A percentile compares a stretch with the other conserved stretches of the same genome.
These are phyloP conservation scores for Ganoderma resinaceum DNA, from an alignment of 1,284 basidiomycete genomes.

Conservation along the genomic window DNA sequence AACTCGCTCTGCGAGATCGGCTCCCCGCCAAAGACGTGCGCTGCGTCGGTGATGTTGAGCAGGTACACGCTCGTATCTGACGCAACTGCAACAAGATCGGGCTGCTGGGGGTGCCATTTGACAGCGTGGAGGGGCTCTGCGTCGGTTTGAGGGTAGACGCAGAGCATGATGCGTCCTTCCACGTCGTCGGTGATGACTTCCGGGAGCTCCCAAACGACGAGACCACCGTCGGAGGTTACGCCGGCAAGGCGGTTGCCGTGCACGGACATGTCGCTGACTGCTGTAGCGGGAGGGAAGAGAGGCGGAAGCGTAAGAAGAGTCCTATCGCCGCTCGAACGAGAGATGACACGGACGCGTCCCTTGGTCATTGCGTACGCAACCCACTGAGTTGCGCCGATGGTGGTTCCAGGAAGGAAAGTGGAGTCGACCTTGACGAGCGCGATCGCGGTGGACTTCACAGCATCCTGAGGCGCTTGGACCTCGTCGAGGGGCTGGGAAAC, in stretches of 20 bases:
- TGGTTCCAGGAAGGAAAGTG: slow-evolving; percentile 80
- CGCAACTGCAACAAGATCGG: slow-evolving; percentile 78
- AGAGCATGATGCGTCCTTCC: slow-evolving; percentile 76
- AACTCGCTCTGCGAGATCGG: slow-evolving; percentile 71
- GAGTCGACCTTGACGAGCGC: slow-evolving; percentile 84
- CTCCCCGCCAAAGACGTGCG: slow-evolving; percentile 62
- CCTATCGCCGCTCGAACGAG: slow-evolving; percentile 83
- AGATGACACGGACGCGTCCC: slow-evolving; percentile 85
- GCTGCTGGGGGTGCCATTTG: slow-evolving; percentile 83
- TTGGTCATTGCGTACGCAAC: slow-evolving; percentile 91
- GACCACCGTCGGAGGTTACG: slow-evolving; percentile 84
- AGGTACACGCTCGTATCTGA: slow-evolving; percentile 76
- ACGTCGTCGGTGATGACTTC: slow-evolving; percentile 83
- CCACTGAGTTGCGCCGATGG: slow-evolving; percentile 87
- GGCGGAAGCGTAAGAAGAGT: slow-evolving; percentile 78
- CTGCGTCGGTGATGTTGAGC: slow-evolving; percentile 70
- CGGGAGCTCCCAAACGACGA: slow-evolving; percentile 86
- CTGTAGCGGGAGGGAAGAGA: slow-evolving; percentile 64
- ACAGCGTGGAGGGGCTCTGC: slow-evolving; percentile 74
- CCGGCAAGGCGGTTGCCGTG: slow-evolving; percentile 82
- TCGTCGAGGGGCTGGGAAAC: slow-evolving; percentile 74
- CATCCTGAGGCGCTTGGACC: slow-evolving; percentile 73
- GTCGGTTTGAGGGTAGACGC: slow-evolving; percentile 65
- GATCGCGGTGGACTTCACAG: slow-evolving; percentile 82
- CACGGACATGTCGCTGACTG: slow-evolving; percentile 84